These are phyloP conservation scores for Termitomyces sp. DNA, from an alignment of 768 basidiomycete species.

Conservation along the genomic window DNA sequence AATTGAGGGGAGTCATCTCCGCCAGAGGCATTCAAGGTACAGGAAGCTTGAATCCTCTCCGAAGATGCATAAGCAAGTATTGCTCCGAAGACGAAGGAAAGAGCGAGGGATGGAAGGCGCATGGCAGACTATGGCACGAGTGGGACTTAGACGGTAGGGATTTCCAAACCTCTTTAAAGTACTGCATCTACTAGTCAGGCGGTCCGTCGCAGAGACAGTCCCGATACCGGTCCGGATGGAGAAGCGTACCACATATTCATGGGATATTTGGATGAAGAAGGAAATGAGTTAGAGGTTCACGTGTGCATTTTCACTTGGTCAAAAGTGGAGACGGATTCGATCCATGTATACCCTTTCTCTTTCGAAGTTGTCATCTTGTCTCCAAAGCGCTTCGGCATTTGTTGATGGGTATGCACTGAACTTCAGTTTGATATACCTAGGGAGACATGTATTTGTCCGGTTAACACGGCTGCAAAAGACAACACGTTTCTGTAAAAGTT, in stretches of 20 bases:
- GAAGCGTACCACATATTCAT: neutral
- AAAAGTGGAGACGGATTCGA: neutral
- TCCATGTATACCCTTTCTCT: neutral
- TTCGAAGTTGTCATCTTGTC: no score
- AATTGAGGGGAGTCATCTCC: conserved; percentile 51
- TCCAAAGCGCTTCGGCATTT: no score
- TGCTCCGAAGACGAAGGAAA: conserved; percentile 4
- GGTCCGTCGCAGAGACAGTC: conserved; percentile 8
- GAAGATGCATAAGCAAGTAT: conserved; percentile 2
- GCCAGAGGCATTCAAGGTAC: conserved; percentile 41
- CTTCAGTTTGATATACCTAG: no score
- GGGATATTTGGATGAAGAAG: neutral
- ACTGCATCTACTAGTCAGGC: neutral
- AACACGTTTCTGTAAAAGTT: no score
- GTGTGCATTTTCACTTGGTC: neutral
- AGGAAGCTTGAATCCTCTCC: conserved; percentile 17
- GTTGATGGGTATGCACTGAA: no score
- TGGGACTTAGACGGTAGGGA: neutral
- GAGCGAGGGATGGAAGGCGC: neutral
- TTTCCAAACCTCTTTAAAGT: neutral
- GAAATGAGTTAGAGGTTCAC: neutral
- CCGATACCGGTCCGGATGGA: conserved; percentile 10
- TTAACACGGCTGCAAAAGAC: no score
- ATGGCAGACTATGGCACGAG: neutral
- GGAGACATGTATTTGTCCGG: no score